These are phyloP conservation scores for Apiospora hydei DNA, from an alignment of 2,329 filamentous ascomycete genomes.

Conservation along the genomic window DNA sequence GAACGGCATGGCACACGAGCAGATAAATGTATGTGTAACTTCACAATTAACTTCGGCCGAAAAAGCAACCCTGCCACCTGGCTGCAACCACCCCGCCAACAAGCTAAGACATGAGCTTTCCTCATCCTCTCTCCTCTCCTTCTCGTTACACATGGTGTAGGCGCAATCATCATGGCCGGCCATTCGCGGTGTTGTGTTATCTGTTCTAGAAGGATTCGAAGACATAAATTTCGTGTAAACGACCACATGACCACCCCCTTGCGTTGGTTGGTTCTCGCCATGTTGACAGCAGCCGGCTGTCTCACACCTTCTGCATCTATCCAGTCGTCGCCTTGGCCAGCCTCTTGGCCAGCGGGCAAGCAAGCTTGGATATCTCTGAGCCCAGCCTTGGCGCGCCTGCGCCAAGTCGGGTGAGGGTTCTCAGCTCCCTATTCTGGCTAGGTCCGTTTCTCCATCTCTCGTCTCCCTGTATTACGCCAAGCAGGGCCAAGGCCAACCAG, in stretches of 20 bases:
- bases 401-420: slow-evolving; percentile 6
- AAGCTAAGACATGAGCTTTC: not conserved
- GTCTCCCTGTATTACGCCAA: not conserved
- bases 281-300: not conserved
- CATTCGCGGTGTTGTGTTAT: slow-evolving; percentile 5
- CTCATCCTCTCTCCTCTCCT: not conserved
- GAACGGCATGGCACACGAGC: not conserved
- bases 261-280: not conserved
- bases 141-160: not conserved
- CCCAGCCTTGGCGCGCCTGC: slow-evolving; percentile 7
- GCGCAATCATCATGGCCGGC: not conserved
- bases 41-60: not conserved
- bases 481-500: not conserved
- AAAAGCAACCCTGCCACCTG: not conserved
- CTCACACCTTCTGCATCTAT: slow-evolving; percentile 20
- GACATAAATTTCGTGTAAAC: not conserved
- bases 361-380: slow-evolving; percentile 13
- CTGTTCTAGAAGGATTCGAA: slow-evolving; percentile 6
- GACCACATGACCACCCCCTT: slow-evolving; percentile 1
- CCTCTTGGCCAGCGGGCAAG: not conserved
- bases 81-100: not conserved
- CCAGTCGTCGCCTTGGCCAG: not conserved
- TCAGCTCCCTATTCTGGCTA: slow-evolving; percentile 16
- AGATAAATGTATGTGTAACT: not conserved
- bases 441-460: not conserved